Conservation (phyloP, 192 early-diverging fungal genomes). For the Endogone sp. region DNA sequence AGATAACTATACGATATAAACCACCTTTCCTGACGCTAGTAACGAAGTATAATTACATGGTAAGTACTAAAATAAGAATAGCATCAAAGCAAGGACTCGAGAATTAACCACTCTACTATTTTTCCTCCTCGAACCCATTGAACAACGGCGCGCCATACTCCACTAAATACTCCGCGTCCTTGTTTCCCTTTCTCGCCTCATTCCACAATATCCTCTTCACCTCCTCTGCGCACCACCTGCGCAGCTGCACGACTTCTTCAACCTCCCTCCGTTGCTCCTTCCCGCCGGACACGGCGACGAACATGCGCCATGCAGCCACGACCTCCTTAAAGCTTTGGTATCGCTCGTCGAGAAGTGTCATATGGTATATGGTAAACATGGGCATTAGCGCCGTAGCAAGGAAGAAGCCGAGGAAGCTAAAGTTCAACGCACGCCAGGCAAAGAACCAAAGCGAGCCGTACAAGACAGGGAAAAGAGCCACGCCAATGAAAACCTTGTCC, state of each 20-base stretch:
- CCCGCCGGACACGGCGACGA: constrained; percentile 21
- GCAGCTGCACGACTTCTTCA: background rate
- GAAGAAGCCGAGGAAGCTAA: constrained; percentile 21
- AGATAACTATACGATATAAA: no score
- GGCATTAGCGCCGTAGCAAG: constrained; percentile 19
- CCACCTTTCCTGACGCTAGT: no score
- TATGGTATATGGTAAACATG: constrained; percentile 45
- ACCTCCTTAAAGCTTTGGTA: constrained; percentile 31
- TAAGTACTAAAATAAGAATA: no score
- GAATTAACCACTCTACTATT: background rate
- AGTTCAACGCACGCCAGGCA: constrained; percentile 23
- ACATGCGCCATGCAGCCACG: constrained; percentile 28
- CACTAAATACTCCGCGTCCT: background rate
- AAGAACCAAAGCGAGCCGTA: constrained; percentile 26
- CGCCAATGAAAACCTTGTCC: constrained; percentile 30
- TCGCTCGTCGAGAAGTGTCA: constrained; percentile 28
- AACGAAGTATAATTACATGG: background rate
- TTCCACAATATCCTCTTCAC: background rate
- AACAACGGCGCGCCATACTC: background rate
- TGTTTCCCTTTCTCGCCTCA: background rate
- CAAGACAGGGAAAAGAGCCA: constrained; percentile 15
- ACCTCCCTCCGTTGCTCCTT: background rate
- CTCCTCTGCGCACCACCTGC: background rate
- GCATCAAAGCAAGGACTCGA: background rate
- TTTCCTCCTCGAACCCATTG: background rate